Percentiles rank a stretch among this genome's conserved stretches.
Evolutionary conservation across 192 early-diverging fungal genomes (phyloP).

Genomic region (Pilobolus umbonatus): DNA sequence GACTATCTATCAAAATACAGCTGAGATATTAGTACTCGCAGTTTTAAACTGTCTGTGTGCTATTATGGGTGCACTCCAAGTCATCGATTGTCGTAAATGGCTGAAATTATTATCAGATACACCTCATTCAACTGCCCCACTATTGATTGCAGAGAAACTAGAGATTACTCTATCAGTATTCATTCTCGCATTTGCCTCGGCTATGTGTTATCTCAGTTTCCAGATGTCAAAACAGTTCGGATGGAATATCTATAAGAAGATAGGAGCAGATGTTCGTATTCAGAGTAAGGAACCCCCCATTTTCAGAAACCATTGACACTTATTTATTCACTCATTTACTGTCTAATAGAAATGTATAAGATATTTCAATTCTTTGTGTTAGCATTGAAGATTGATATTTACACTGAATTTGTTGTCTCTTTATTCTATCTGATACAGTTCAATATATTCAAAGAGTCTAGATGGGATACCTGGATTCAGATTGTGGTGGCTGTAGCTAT

Average conservation of each 20-base stretch:
- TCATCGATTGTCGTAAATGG: slow-evolving; percentile 34
- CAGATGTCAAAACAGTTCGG: slow-evolving; percentile 35
- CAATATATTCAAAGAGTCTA: slow-evolving; percentile 1
- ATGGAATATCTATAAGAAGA: slow-evolving; percentile 66
- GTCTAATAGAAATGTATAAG: slow-evolving; percentile 32
- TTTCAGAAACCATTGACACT: background rate
- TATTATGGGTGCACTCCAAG: slow-evolving; percentile 30
- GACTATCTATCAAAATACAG: slow-evolving; percentile 37
- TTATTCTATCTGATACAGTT: slow-evolving; percentile 36
- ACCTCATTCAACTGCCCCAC: background rate
- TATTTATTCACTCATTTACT: background rate
- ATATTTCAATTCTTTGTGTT: slow-evolving; percentile 38
- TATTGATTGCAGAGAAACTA: slow-evolving; percentile 25
- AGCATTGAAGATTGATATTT: slow-evolving; percentile 37
- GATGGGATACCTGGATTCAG: slow-evolving; percentile 31
- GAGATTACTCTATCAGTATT: slow-evolving; percentile 30
- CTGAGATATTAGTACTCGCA: slow-evolving; percentile 32
- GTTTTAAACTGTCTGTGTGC: slow-evolving; percentile 32
- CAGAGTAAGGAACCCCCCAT: slow-evolving; percentile 33
- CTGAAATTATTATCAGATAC: slow-evolving; percentile 8
- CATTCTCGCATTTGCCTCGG: slow-evolving; percentile 25
- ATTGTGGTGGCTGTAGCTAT: slow-evolving; percentile 28
- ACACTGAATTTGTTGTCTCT: slow-evolving; percentile 36
- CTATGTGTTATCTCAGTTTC: slow-evolving; percentile 20
- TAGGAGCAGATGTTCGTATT: slow-evolving; percentile 59